phyloP scores from a whole-genome alignment of 23 red algal genomes.

The Pyropia haitanensis region DNA sequence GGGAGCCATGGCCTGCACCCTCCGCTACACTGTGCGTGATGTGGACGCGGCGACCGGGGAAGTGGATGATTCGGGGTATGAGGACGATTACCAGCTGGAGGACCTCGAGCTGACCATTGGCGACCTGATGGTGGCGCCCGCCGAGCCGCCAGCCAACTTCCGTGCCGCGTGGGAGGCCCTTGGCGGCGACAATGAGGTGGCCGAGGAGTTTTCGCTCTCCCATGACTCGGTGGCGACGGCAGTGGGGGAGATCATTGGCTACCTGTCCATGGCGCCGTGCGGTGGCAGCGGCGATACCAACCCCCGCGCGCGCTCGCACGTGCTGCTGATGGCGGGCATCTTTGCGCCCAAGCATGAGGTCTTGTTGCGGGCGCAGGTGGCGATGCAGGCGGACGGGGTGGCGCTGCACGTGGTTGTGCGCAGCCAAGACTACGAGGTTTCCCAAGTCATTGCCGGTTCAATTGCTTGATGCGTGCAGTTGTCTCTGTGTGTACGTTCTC shows the following conservation, averaged over 20 bases:
- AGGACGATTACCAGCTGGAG: slow-evolving; percentile 85
- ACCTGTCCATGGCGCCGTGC: slow-evolving; percentile 77
- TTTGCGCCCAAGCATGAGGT: slow-evolving; percentile 60
- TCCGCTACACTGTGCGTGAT: slow-evolving; percentile 71
- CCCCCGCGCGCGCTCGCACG: slow-evolving; percentile 60
- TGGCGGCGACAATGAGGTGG: slow-evolving; percentile 51
- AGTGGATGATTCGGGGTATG: slow-evolving; percentile 71
- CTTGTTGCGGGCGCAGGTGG: slow-evolving; percentile 57
- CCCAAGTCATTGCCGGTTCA: slow-evolving; percentile 54
- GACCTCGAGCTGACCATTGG: slow-evolving; percentile 56
- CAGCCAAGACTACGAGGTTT: slow-evolving; percentile 51
- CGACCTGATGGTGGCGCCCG: slow-evolving; percentile 68
- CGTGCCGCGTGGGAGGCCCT: slow-evolving; percentile 85
- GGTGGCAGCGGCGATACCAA: slow-evolving; percentile 63
- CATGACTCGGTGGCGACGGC: slow-evolving; percentile 79
- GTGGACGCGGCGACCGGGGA: slow-evolving; percentile 58
- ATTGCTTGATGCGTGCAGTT: slow-evolving; percentile 10
- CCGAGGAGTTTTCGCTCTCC: slow-evolving; percentile 64
- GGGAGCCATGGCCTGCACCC: slow-evolving; percentile 46
- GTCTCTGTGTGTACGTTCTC: too few species aligned
- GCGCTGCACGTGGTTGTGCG: slow-evolving; percentile 61
- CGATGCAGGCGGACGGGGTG: slow-evolving; percentile 45
- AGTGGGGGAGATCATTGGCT: slow-evolving; percentile 58
- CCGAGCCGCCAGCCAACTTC: slow-evolving; percentile 47
- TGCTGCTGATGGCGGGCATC: slow-evolving; percentile 73